phyloP scores from a whole-genome alignment of 2,329 filamentous ascomycete genomes.

The Apiospora saccharicola region DNA sequence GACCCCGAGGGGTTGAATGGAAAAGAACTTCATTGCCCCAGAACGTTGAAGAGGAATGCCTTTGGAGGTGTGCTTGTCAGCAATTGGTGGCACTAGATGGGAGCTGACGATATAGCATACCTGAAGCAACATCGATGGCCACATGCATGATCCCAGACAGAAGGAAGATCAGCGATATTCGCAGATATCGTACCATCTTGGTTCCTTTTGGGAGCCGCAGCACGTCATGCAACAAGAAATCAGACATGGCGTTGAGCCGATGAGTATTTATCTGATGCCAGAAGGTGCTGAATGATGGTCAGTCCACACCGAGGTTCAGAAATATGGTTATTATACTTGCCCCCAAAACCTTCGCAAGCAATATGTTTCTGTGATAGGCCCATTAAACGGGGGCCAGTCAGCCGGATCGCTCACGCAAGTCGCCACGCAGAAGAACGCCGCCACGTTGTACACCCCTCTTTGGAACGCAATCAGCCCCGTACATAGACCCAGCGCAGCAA shows the following conservation, averaged over 20 bases:
- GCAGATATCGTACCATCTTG: conserved; percentile 22
- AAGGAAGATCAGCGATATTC: conserved; percentile 28
- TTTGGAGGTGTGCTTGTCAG: background rate
- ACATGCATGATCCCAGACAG: conserved; percentile 28
- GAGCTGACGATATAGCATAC: background rate
- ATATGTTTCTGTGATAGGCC: background rate
- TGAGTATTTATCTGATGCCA: conserved; percentile 31
- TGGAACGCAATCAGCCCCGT: too few relatives aligned
- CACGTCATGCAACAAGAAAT: conserved; percentile 27
- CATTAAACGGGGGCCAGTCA: background rate
- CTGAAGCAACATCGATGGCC: conserved; percentile 28
- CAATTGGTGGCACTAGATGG: background rate
- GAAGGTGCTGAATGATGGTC: conserved; percentile 23
- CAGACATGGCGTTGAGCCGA: conserved; percentile 25
- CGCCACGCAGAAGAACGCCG: background rate
- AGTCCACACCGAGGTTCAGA: too few relatives aligned
- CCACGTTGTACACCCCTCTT: conserved; percentile 18
- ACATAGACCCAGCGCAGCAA: too few relatives aligned
- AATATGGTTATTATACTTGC: too few relatives aligned
- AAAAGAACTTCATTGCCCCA: background rate
- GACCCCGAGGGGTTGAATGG: background rate
- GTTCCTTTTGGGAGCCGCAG: background rate
- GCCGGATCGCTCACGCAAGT: background rate
- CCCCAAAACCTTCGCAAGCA: background rate
- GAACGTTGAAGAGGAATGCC: background rate